Base-by-base conservation (phyloP, 2,329 filamentous ascomycete species). In the Diplocarpon rosae region DNA sequence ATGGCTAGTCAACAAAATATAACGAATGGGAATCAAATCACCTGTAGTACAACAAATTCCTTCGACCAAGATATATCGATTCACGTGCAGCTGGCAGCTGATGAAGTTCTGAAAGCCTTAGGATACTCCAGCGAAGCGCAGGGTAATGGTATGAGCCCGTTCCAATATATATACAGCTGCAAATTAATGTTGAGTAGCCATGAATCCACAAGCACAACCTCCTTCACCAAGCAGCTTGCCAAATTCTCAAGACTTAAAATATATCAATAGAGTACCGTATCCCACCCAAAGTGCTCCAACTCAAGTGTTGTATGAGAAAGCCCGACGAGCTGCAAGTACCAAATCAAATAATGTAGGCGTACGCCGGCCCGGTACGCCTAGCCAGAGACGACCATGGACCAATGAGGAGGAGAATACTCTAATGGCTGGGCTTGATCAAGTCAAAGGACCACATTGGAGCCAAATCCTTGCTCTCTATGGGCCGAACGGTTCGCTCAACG, bases 381-480 rank as follows among this genome's bases (percentile, higher is more conserved):
- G 68, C 42, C 53, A 75, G 55, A 75, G 88, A 28, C 76, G 88
- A 24, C 86, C 88, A 0, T 95, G 88, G 88, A 86, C 83, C 0
- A 80, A 83, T 3, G 85, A 92, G 51, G 88, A 95, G 64, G 88
- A 95, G 60, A 87, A 88, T 62, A 87, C 88, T 0, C 70, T 95
- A 14, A 90, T 95, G 82, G 78, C 83, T 39, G 88, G 88, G 1
- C 75, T 95, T 3, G 88, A 93, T 58, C 78, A 83, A 61, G 88
- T 95, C 37, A 88, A 89, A 60, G 88, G 88, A 0, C 88, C 88
- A 14, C 87, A 95, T 58, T 95, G 88, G 88, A 90, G 85, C 54
- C 87, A 94, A 60, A 95, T 95, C 37, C 69, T 95, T 11, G 81
- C 81, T 1, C 73, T 94, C 34, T 94, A 90, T 60, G 88, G 88